A percentile compares a stretch with the other conserved stretches of the same genome.
phyloP scores from a whole-genome alignment of 495 filamentous ascomycete genomes.

The Annulohypoxylon bovei region DNA sequence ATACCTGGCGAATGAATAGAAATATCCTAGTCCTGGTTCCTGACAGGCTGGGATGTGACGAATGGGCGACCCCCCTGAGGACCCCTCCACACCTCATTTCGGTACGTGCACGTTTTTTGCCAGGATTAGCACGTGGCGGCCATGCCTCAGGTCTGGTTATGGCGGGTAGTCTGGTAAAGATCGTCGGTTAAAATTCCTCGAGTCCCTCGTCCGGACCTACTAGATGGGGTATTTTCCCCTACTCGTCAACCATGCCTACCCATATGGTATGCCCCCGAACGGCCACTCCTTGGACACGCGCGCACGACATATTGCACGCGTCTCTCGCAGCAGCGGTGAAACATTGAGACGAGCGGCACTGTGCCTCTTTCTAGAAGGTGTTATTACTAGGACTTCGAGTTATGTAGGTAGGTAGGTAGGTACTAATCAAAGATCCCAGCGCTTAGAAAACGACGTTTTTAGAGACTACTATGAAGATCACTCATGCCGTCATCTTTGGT shows the following conservation, averaged over 20 bases:
- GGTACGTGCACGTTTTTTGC: background rate
- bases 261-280: background rate
- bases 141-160: background rate
- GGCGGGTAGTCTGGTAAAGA: background rate
- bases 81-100: background rate
- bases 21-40: background rate
- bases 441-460: background rate
- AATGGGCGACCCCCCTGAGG: background rate
- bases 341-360: background rate
- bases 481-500: constrained; percentile 3
- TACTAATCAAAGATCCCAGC: background rate
- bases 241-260: background rate
- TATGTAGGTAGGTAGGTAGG: too few species aligned
- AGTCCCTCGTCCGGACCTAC: background rate
- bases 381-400: background rate
- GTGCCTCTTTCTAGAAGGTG: constrained; percentile 14
- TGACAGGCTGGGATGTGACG: constrained; percentile 13
- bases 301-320: background rate
- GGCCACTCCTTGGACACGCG: background rate
- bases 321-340: background rate
- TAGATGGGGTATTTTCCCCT: background rate
- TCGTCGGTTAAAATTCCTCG: background rate
- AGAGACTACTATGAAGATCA: background rate
- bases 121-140: constrained; percentile 12
- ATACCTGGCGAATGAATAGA: background rate